Base-by-base conservation (phyloP, 768 basidiomycete genomes). In the Kondoa malvinella region DNA sequence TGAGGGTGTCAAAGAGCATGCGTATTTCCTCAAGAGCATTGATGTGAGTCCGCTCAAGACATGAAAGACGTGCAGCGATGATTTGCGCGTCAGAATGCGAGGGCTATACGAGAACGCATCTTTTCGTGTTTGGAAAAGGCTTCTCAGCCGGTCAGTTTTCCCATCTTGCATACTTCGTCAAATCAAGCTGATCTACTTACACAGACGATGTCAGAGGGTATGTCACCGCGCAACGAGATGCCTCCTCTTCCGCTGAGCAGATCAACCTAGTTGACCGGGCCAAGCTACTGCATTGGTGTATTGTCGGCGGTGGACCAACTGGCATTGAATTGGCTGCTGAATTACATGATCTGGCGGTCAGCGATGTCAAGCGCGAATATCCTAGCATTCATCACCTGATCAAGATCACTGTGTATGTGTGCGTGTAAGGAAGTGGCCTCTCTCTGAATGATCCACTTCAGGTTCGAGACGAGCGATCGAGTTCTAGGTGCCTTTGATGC, bases 241-340 rank as follows among this genome's bases (percentile, higher is more conserved):
- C n/a, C n/a, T n/a, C n/a, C n/a, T n/a, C n/a, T n/a, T n/a, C n/a
- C n/a, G n/a, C n/a, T n/a, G n/a, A n/a, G n/a, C n/a, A 0, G 84
- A 81, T 1, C 78, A 89, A 16, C 83, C 86, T 0, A 89, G 89
- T 67, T 50, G 84, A 92, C 71, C 83, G 87, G 62, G 79, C 84
- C 66, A 84, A 85, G 69, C 77, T 92, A 15, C 82, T 92, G 27
- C 85, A 88, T 70, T 92, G 92, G 74, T 89, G 88, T 69, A 83
- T 92, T 61, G 89, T 91, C 60, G 91, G 90, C 78, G 77, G 80
- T 31, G 80, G 79, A 34, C 79, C 80, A 0, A 80, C 79, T 21
- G 75, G 73, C 64, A 85, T 89, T 57, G 89, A 90, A 76, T 90
- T 89, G 72, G 82, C 87, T 0, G 88, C 88, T 8, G 89, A 90